Evolutionary conservation across 2,329 filamentous ascomycete species (phyloP), one percentile per base, ranked within the genome.

Genomic region (Apiospora aurea): DNA sequence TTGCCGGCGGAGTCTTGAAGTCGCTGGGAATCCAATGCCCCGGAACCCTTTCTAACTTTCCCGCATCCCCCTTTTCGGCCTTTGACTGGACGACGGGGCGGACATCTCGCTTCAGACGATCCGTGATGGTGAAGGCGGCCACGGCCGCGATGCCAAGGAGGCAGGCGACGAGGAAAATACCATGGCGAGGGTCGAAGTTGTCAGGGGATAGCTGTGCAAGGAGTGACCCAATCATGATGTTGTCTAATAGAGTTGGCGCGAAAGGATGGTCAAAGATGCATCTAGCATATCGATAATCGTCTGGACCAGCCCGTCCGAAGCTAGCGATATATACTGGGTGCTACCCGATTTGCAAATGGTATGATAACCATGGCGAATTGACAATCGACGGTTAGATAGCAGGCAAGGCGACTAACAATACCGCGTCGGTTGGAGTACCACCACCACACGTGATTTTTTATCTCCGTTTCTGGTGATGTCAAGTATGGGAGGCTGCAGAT

Each of bases 1-100:
- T 70, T 5, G 91, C 89, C 0, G 82, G 79, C 0, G 92, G 91
- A 2, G 90, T 84, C 72, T 86, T 85, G 84, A 92, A 94, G 70
- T 82, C 75, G 16, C 85, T 86, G 0, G 89, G 87, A 5, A 76
- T 81, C 90, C 91, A 93, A 82, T 86, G 86, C 83, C 78, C 73
- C 29, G 73, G 72, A 10, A 47, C 18, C 46, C 71, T 69, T 16
- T 46, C 68, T 24, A 51, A 14, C 66, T 68, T 46, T 21, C 44
- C 66, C 1, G 44, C 41, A 47, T 44, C 24, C 24, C 66, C 66
- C n/a, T 68, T 44, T 10, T 47, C 44, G 4, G 66, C 41, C n/a
- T 34, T 68, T 34, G 66, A 46, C 66, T 68, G 57, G 57, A 64
- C 21, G 34, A 64, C 21, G 4, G 21, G 18, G 1, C 57, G 57